Conservation (phyloP, 495 filamentous ascomycete genomes). For the Filosporella fistucella region DNA sequence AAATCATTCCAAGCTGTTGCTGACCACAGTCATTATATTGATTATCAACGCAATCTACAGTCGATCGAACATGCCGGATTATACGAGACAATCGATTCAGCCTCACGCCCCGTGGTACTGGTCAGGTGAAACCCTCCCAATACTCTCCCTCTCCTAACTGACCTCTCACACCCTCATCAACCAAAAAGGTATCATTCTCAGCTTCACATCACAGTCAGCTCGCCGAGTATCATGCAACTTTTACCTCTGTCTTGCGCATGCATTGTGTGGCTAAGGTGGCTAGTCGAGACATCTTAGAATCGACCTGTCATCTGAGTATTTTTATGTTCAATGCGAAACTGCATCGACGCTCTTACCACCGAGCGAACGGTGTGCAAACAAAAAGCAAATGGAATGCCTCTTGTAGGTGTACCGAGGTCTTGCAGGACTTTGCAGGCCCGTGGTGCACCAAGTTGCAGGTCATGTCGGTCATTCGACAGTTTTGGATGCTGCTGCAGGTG, state of each 20-base stretch:
- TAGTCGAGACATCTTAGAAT: background rate
- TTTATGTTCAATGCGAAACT: background rate
- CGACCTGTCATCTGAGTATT: slow-evolving; percentile 7
- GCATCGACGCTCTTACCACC: slow-evolving; percentile 2
- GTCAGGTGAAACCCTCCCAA: slow-evolving; percentile 17
- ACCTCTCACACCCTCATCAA: background rate
- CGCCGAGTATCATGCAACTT: background rate
- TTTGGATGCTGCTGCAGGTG: slow-evolving; percentile 14
- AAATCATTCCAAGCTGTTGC: no score
- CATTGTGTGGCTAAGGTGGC: slow-evolving; percentile 6
- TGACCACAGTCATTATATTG: no score
- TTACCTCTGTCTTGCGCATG: slow-evolving; percentile 4
- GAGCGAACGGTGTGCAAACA: slow-evolving; percentile 10
- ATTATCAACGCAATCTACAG: background rate
- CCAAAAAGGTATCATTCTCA: background rate
- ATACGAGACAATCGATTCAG: slow-evolving; percentile 17
- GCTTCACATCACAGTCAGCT: slow-evolving; percentile 13
- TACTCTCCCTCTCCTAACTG: background rate
- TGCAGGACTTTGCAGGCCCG: background rate
- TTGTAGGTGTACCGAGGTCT: no score
- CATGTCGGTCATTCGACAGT: slow-evolving; percentile 13
- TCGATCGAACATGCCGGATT: background rate
- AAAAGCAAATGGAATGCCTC: slow-evolving; percentile 8
- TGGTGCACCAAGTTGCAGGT: slow-evolving; percentile 6
- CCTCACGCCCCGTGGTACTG: slow-evolving; percentile 9